Evolutionary conservation across 2,329 filamentous ascomycete species (phyloP).

Genomic region (Hymenoscyphus occultus): DNA sequence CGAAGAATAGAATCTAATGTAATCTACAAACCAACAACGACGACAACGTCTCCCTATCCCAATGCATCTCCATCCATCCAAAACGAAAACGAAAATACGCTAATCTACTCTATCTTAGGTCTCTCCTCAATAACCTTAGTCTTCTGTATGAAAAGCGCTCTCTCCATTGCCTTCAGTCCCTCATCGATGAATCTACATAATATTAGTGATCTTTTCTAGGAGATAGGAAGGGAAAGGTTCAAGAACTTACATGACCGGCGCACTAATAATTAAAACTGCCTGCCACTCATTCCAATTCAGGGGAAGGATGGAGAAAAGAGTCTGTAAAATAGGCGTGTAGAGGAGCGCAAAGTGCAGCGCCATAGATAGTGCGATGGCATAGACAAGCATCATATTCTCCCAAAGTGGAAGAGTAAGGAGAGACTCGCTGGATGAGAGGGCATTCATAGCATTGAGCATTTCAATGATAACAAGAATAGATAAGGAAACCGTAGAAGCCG

Average conservation of each 20-base stretch:
- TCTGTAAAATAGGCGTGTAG: slow-evolving; percentile 86
- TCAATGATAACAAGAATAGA: slow-evolving; percentile 95
- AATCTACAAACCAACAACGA: slow-evolving; percentile 10
- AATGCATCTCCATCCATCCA: slow-evolving; percentile 8
- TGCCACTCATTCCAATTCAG: slow-evolving; percentile 86
- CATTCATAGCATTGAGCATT: slow-evolving; percentile 99
- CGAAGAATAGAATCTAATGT: too few species aligned
- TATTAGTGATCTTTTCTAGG: too few species aligned
- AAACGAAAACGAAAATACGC: too few species aligned
- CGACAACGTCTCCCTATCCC: not conserved
- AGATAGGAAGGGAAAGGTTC: not conserved
- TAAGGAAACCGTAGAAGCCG: slow-evolving; percentile 88
- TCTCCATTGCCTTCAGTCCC: slow-evolving; percentile 61
- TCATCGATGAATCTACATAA: slow-evolving; percentile 60
- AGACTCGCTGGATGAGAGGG: slow-evolving; percentile 90
- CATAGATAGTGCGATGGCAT: slow-evolving; percentile 92
- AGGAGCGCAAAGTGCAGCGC: slow-evolving; percentile 89
- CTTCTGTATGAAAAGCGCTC: slow-evolving; percentile 45
- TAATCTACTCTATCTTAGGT: slow-evolving; percentile 34
- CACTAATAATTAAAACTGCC: slow-evolving; percentile 83
- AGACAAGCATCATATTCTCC: slow-evolving; percentile 98
- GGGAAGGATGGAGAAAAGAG: slow-evolving; percentile 85
- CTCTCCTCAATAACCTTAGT: slow-evolving; percentile 27
- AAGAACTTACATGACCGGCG: slow-evolving; percentile 79
- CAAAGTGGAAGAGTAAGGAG: slow-evolving; percentile 91